Percentiles rank a stretch among this genome's conserved stretches.
phyloP scores from a whole-genome alignment of 2,329 filamentous ascomycete genomes.

The Rasamsonia emersonii region DNA sequence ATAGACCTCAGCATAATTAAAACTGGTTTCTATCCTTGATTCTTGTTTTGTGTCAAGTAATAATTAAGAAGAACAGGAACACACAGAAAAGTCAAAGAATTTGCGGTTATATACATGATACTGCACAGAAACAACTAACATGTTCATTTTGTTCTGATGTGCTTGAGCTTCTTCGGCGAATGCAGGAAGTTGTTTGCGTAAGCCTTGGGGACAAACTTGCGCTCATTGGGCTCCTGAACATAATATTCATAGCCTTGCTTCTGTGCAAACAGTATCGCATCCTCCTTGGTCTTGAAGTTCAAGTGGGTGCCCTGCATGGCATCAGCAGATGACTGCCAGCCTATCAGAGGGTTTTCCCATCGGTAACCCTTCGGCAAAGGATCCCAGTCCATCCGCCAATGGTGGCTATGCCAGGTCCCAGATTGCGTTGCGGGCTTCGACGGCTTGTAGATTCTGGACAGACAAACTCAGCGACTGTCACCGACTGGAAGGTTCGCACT shows the following conservation, averaged over 20 bases:
- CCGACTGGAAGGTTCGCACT: not conserved
- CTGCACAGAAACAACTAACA: conserved; percentile 19
- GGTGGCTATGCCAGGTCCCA: conserved; percentile 70
- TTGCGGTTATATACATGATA: conserved; percentile 29
- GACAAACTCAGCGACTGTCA: conserved; percentile 9
- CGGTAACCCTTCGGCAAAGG: conserved; percentile 82
- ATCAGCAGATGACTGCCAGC: conserved; percentile 94
- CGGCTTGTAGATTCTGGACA: conserved; percentile 77
- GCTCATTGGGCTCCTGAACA: conserved; percentile 89
- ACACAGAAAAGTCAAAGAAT: no score
- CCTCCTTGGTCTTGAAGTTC: conserved; percentile 86
- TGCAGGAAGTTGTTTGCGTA: conserved; percentile 97
- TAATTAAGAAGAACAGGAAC: no score
- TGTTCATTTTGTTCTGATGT: conserved; percentile 67
- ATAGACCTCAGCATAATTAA: no score
- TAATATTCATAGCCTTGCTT: conserved; percentile 99
- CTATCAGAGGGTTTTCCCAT: conserved; percentile 98
- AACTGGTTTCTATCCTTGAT: no score
- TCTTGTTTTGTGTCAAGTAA: no score
- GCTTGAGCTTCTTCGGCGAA: conserved; percentile 77
- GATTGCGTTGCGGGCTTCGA: conserved; percentile 95
- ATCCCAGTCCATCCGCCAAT: conserved; percentile 99
- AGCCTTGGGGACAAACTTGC: conserved; percentile 79
- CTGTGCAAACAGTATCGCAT: conserved; percentile 88
- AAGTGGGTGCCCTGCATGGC: conserved; percentile 90